Base-by-base conservation (phyloP, 2,329 filamentous ascomycete species). In the Tolypocladium cylindrosporum region DNA sequence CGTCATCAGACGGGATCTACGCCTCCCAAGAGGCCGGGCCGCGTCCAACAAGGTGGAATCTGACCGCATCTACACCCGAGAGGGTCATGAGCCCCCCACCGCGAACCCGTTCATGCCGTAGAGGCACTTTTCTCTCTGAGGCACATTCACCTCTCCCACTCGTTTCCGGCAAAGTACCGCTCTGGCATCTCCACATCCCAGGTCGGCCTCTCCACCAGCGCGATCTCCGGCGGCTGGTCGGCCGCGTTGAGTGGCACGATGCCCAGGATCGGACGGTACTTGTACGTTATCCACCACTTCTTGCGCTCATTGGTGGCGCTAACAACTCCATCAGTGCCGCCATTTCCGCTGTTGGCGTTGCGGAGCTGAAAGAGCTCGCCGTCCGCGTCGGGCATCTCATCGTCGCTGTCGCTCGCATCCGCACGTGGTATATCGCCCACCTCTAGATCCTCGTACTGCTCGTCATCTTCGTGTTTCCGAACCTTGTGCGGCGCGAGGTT, bases 251-350 rank as follows among this genome's bases (percentile, higher is more conserved):
- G 72, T 50, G 77, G 76, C 41, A 84, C 79, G 42, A 86, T 74
- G 57, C 92, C 94, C 61, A 99, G 78, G 65, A 99, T 91, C n/a
- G 92, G 90, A 59, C 92, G 83, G 74, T 97, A 99, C 73, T 96
- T 95, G 79, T 89, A 91, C 6, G 92, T 96, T 69, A 87, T 84
- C 90, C 91, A 97, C 75, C 76, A 82, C 61, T 72, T 74, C 61
- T 69, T 72, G 54, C 66, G 67, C 60, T 66, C 65, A 58, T 63
- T 66, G 52, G 62, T 62, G 55, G 62, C 62, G 50, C 63, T 64
- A 37, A 61, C 56, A 43, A 62, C 61, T 42, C 66, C 63, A 42
- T 56, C 61, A 53, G 45, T 58, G 57, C 27, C 24, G 31, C 52
- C 34, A 13, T 57, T 62, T 59, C 56, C 42, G 41, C 62, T 65